A percentile compares a stretch with the other conserved stretches of the same genome.
Conservation (phyloP, 2,329 filamentous ascomycete genomes). For the Zymoseptoria crescenta region DNA sequence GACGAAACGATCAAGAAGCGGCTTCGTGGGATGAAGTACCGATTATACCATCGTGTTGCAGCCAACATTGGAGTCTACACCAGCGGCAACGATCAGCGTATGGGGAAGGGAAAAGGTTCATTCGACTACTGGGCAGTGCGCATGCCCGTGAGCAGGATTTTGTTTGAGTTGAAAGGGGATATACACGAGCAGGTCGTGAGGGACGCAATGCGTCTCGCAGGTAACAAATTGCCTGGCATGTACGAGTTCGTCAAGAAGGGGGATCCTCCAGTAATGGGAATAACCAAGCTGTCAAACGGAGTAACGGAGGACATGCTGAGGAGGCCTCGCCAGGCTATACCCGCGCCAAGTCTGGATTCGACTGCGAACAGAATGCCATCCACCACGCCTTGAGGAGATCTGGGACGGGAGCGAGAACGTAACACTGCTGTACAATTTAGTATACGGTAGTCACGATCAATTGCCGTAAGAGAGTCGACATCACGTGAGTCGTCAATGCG, state of each 20-base stretch:
- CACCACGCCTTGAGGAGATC: constrained; percentile 14
- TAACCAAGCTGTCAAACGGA: constrained; percentile 78
- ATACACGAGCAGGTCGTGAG: constrained; percentile 89
- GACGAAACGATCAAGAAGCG: constrained; percentile 89
- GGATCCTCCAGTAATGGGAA: constrained; percentile 80
- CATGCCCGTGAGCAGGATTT: constrained; percentile 80
- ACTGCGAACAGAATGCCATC: constrained; percentile 22
- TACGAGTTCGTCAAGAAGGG: constrained; percentile 95
- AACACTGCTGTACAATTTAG: not conserved
- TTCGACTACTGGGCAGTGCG: constrained; percentile 95
- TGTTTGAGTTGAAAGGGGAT: constrained; percentile 87
- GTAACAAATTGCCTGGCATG: constrained; percentile 82
- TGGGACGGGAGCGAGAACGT: not conserved
- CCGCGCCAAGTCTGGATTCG: constrained; percentile 22
- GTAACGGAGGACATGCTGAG: constrained; percentile 77
- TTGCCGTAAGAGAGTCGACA: not conserved
- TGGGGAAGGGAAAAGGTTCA: constrained; percentile 97
- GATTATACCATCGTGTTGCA: constrained; percentile 81
- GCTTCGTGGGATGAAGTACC: constrained; percentile 83
- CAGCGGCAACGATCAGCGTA: constrained; percentile 92
- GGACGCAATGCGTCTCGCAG: constrained; percentile 89
- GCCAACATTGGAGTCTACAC: constrained; percentile 94
- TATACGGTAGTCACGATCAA: not conserved
- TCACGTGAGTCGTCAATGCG: not conserved
- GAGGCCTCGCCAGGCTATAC: constrained; percentile 48